phyloP scores from a whole-genome alignment of 805 yeast species.

The Suhomyces emberorum region DNA sequence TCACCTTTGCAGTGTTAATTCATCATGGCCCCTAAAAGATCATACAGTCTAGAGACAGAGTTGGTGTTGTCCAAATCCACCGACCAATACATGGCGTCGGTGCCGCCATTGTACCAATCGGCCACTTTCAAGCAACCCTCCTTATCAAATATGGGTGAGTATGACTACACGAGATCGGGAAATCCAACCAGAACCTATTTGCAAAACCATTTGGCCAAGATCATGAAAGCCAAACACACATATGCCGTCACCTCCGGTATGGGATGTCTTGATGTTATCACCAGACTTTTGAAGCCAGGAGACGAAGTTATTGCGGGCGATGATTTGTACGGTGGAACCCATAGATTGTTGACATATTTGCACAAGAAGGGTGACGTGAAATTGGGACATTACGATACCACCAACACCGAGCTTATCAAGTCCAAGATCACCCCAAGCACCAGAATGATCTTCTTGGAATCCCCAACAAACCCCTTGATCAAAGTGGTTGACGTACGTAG shows the following conservation, averaged over 20 bases:
- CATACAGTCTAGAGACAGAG: conserved; percentile 64
- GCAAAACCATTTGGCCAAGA: conserved; percentile 71
- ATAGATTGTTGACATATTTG: conserved; percentile 75
- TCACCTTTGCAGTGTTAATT: background rate
- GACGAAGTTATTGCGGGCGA: conserved; percentile 93
- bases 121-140: conserved; percentile 91
- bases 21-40: conserved; percentile 18
- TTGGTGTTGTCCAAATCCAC: conserved; percentile 55
- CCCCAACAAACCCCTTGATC: conserved; percentile 92
- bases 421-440: conserved; percentile 55
- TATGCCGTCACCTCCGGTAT: conserved; percentile 88
- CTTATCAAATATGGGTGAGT: conserved; percentile 66
- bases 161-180: conserved; percentile 84
- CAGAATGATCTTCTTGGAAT: conserved; percentile 79
- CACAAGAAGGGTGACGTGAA: conserved; percentile 59
- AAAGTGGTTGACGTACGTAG: conserved; percentile 78
- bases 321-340: conserved; percentile 92
- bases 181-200: conserved; percentile 86
- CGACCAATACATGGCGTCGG: conserved; percentile 76
- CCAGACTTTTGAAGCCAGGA: conserved; percentile 72
- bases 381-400: conserved; percentile 79
- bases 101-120: conserved; percentile 85
- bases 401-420: conserved; percentile 60
- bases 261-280: conserved; percentile 87
- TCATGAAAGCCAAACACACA: conserved; percentile 74